Evolutionary conservation across 345 rosid species (phyloP).

Genomic region (Rhodomyrtus tomentosa): DNA sequence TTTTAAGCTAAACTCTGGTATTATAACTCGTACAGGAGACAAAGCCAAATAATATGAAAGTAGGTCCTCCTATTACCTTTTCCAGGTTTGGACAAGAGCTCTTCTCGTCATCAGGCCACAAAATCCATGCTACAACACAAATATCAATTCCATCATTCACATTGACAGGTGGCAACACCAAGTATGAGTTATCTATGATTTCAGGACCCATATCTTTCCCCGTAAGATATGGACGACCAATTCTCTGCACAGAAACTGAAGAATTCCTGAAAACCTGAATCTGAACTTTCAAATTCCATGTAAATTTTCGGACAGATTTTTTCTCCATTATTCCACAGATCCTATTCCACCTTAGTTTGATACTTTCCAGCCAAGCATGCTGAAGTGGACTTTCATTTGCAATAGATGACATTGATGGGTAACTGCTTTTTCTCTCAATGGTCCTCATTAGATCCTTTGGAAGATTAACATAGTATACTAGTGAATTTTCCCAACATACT

Average conservation of each 20-base stretch:
- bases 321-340: slow-evolving; percentile 66
- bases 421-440: slow-evolving; percentile 26
- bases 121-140: slow-evolving; percentile 77
- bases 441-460: slow-evolving; percentile 58
- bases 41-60: background rate
- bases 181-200: slow-evolving; percentile 39
- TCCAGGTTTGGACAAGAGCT: slow-evolving; percentile 76
- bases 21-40: background rate
- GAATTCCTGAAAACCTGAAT: slow-evolving; percentile 71
- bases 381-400: slow-evolving; percentile 14
- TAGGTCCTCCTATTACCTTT: slow-evolving; percentile 38
- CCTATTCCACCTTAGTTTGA: slow-evolving; percentile 60
- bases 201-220: slow-evolving; percentile 33
- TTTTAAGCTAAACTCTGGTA: background rate
- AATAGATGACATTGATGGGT: slow-evolving; percentile 18
- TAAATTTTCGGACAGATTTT: slow-evolving; percentile 45
- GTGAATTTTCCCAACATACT: slow-evolving; percentile 81
- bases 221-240: slow-evolving; percentile 25
- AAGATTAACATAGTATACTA: slow-evolving; percentile 70
- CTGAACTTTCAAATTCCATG: slow-evolving; percentile 90
- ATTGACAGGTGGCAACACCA: slow-evolving; percentile 36
- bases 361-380: slow-evolving; percentile 28
- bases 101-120: slow-evolving; percentile 98
- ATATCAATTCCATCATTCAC: slow-evolving; percentile 56
- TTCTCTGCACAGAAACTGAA: slow-evolving; percentile 58